Evolutionary conservation across 1,284 basidiomycete species (phyloP), one percentile per base, ranked within the genome.

Genomic region (Moniliophthora roreri): DNA sequence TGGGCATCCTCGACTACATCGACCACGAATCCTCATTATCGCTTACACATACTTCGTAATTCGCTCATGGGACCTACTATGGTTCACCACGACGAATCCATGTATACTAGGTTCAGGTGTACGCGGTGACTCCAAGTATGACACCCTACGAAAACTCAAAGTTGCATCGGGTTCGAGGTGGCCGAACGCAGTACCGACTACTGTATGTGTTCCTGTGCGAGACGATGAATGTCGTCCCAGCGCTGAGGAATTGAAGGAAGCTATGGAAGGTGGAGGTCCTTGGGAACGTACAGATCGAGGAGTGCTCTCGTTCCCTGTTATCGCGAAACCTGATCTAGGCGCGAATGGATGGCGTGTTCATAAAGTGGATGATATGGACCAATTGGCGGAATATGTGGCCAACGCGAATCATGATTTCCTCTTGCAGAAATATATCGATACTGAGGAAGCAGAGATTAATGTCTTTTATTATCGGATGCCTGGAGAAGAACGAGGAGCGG

Each of bases 271-370:
- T 28, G 45, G 20, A 26, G 45, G 24, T n/a, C 6, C 16, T 4
- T 47, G 45, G 24, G 45, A 47, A 35, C 23, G 45, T 7, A 47
- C 45, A 24, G 32, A 47, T 47, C 10, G 10, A 13, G 13, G 32
- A 47, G 45, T 35, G 7, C 24, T 45, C 16, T 5, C 7, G 9
- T 45, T 47, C 15, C 45, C 45, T 15, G 45, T 47, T 24, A 47
- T 47, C 24, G 45, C 45, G 4, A 47, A 47, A 47, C 45, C 45
- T 21, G 45, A 47, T 32, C 28, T 47, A 9, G 45, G 45, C 20
- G 45, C 24, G 11, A 26, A 32, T 28, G 45, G 24, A 32, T 32
- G 45, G 45, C 23, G 32, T 16, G 45, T 45, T 20, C 42, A 45
- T 23, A 45, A 20, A 26, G 24, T 47, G 24, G 18, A 28, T 15